Percentiles rank a stretch among this genome's conserved stretches.
Conservation (phyloP, 371 early-diverging fungal species). For the Vairimorpha necatrix region DNA sequence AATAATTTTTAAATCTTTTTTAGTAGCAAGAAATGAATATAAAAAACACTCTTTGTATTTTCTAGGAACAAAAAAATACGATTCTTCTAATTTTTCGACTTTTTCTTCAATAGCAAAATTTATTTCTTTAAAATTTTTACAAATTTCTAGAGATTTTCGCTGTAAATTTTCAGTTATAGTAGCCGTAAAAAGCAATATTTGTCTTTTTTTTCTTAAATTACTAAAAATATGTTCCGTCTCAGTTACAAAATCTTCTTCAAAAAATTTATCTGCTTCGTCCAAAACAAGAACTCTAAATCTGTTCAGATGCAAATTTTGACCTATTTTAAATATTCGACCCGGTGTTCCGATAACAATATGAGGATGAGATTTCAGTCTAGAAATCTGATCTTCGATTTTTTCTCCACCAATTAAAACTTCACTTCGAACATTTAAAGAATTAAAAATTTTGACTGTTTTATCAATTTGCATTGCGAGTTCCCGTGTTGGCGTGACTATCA, state of each 20-base stretch:
- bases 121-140: conserved; percentile 70
- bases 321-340: conserved; percentile 86
- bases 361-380: conserved; percentile 77
- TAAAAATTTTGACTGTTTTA: conserved; percentile 82
- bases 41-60: conserved; percentile 82
- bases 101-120: conserved; percentile 73
- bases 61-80: conserved; percentile 81
- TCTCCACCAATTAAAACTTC: conserved; percentile 87
- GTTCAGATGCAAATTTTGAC: conserved; percentile 73
- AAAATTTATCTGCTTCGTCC: conserved; percentile 95
- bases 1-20: conserved; percentile 73
- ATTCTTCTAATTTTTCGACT: conserved; percentile 76
- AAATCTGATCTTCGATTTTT: conserved; percentile 82
- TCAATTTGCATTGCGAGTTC: conserved; percentile 91
- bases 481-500: conserved; percentile 90
- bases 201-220: conserved; percentile 79
- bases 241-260: conserved; percentile 88
- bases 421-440: conserved; percentile 74
- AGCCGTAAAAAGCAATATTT: conserved; percentile 87
- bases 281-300: conserved; percentile 79
- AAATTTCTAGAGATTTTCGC: conserved; percentile 75
- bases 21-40: conserved; percentile 65
- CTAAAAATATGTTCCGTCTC: conserved; percentile 81
- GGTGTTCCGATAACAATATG: conserved; percentile 94
- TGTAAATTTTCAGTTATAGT: conserved; percentile 93